These are phyloP conservation scores for Coniochaeta prunicola DNA, from an alignment of 2,329 filamentous ascomycete genomes.

Conservation along the genomic window DNA sequence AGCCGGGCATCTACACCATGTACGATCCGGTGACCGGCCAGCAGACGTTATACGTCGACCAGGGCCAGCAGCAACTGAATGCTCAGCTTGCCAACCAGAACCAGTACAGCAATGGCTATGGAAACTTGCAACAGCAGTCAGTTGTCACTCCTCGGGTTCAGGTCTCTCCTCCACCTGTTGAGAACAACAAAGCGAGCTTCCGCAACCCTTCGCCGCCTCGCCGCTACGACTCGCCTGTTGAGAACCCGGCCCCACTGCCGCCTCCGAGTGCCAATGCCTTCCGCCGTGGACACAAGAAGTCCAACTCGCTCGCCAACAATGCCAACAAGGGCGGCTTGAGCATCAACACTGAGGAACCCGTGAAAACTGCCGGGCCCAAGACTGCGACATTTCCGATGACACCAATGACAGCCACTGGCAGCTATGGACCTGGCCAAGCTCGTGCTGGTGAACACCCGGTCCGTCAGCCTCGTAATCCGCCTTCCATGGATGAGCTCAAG, in stretches of 20 bases:
- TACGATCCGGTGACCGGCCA: slow-evolving; percentile 84
- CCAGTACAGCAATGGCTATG: slow-evolving; percentile 22
- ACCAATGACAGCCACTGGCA: slow-evolving; percentile 62
- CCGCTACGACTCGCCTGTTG: slow-evolving; percentile 58
- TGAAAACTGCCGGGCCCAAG: slow-evolving; percentile 64
- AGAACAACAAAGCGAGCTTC: slow-evolving; percentile 40
- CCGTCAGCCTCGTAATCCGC: slow-evolving; percentile 88
- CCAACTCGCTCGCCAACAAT: slow-evolving; percentile 60
- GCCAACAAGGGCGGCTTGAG: slow-evolving; percentile 43
- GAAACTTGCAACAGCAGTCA: slow-evolving; percentile 44
- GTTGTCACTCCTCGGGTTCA: slow-evolving; percentile 65
- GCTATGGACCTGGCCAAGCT: slow-evolving; percentile 83
- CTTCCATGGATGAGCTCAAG: slow-evolving; percentile 82
- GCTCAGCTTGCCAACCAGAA: slow-evolving; percentile 34
- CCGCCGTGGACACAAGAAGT: slow-evolving; percentile 90
- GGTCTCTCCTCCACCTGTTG: slow-evolving; percentile 69
- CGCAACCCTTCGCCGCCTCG: slow-evolving; percentile 63
- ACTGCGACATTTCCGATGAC: slow-evolving; percentile 74
- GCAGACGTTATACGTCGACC: slow-evolving; percentile 73
- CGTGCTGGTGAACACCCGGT: slow-evolving; percentile 91
- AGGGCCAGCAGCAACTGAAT: slow-evolving; percentile 39
- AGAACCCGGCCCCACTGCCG: slow-evolving; percentile 60
- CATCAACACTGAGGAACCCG: slow-evolving; percentile 35
- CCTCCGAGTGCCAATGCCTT: slow-evolving; percentile 87
- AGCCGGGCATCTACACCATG: slow-evolving; percentile 72